A percentile compares a stretch with the other conserved stretches of the same genome.
phyloP scores from a whole-genome alignment of 1,284 basidiomycete genomes.

The Erythrobasidium hasegawianum region DNA sequence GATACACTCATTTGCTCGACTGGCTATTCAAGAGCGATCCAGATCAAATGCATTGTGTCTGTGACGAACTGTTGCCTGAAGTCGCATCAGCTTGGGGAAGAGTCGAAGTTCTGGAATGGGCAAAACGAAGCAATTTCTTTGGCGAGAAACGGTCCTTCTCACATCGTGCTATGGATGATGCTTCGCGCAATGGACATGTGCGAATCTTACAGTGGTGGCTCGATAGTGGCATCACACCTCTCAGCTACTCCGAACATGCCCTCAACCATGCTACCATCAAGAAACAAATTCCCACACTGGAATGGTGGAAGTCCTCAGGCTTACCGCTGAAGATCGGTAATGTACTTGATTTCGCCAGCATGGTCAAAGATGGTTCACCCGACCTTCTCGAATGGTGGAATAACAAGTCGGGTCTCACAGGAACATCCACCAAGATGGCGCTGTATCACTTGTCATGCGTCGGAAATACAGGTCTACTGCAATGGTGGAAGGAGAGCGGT shows the following conservation, averaged over 20 bases:
- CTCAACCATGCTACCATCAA: constrained; percentile 70
- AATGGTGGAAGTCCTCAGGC: constrained; percentile 66
- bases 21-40: constrained; percentile 62
- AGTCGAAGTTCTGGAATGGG: constrained; percentile 51
- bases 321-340: constrained; percentile 70
- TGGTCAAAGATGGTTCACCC: constrained; percentile 54
- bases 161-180: constrained; percentile 48
- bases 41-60: constrained; percentile 37
- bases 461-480: constrained; percentile 70
- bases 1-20: constrained; percentile 67
- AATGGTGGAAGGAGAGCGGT: constrained; percentile 76
- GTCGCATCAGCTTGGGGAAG: constrained; percentile 46
- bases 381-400: constrained; percentile 72
- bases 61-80: constrained; percentile 42
- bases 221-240: constrained; percentile 53
- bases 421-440: constrained; percentile 69
- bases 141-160: constrained; percentile 44
- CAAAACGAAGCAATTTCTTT: constrained; percentile 60
- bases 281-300: constrained; percentile 64
- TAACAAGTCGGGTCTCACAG: constrained; percentile 61
- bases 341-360: constrained; percentile 72
- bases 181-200: constrained; percentile 66
- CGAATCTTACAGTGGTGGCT: constrained; percentile 76
- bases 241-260: constrained; percentile 69
- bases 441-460: constrained; percentile 69